These are phyloP conservation scores for Aspergillus leporis DNA, from an alignment of 495 filamentous ascomycete genomes.

Conservation along the genomic window DNA sequence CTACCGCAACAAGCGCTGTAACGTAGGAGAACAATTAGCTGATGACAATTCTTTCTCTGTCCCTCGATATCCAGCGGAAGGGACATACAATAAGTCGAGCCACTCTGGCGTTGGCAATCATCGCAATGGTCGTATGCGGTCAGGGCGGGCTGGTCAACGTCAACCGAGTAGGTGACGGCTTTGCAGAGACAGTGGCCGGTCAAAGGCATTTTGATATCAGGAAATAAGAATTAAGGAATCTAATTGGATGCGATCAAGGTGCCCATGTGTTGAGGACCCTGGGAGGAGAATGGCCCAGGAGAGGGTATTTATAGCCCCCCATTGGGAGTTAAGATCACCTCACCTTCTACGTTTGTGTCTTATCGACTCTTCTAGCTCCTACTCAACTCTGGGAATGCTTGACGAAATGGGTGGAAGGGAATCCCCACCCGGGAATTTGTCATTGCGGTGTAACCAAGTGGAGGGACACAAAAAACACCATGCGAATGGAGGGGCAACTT, in stretches of 20 bases:
- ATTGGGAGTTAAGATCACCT: background rate
- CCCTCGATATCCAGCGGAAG: too few relatives aligned
- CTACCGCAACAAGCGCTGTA: constrained; percentile 63
- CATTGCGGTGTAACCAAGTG: constrained; percentile 12
- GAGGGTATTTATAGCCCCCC: constrained; percentile 32
- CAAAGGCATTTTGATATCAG: constrained; percentile 57
- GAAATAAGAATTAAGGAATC: background rate
- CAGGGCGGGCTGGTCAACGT: constrained; percentile 53
- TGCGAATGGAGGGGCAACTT: background rate
- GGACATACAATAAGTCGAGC: constrained; percentile 63
- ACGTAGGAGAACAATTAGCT: constrained; percentile 1
- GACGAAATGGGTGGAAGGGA: background rate
- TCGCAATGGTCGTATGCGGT: constrained; percentile 71
- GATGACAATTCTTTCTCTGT: background rate
- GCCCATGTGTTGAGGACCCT: constrained; percentile 34
- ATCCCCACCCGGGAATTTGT: constrained; percentile 19
- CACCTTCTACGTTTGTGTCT: background rate
- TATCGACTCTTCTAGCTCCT: too few relatives aligned
- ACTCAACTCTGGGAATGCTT: background rate
- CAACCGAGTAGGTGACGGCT: constrained; percentile 63
- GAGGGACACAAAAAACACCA: background rate
- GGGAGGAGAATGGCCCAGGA: constrained; percentile 11
- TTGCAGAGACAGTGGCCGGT: constrained; percentile 71
- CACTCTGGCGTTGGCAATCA: constrained; percentile 69
- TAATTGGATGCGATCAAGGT: constrained; percentile 33